phyloP scores from a whole-genome alignment of 2,329 filamentous ascomycete species.

The Penicillium sp. region DNA sequence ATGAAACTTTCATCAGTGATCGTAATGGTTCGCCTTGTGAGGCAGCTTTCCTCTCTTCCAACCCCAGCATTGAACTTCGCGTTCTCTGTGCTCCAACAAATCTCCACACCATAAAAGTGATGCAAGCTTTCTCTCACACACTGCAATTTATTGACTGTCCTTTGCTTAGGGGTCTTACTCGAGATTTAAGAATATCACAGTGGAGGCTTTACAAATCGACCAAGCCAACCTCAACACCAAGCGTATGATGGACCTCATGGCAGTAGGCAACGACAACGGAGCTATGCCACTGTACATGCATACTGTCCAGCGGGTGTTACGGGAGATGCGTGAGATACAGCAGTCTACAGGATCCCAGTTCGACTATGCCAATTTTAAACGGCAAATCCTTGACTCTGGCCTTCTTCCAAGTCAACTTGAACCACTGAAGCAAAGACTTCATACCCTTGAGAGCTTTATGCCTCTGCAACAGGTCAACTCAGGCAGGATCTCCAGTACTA shows the following conservation, averaged over 20 bases:
- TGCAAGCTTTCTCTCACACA: background rate
- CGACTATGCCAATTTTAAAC: conserved; percentile 48
- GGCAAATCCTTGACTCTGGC: conserved; percentile 32
- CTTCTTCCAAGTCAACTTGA: conserved; percentile 51
- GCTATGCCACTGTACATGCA: background rate
- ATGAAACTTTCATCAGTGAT: conserved; percentile 48
- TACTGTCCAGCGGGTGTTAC: conserved; percentile 40
- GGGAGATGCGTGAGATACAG: conserved; percentile 48
- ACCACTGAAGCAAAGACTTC: background rate
- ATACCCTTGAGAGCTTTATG: background rate
- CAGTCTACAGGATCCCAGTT: conserved; percentile 35
- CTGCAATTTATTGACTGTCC: background rate
- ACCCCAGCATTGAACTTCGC: conserved; percentile 46
- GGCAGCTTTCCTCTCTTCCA: conserved; percentile 55
- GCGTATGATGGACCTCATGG: conserved; percentile 44
- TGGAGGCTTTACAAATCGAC: background rate
- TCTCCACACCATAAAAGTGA: background rate
- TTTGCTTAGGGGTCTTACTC: background rate
- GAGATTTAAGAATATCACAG: background rate
- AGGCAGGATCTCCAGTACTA: background rate
- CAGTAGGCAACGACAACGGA: background rate
- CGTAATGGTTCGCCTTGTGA: conserved; percentile 50
- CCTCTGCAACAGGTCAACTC: background rate
- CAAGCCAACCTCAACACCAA: conserved; percentile 34
- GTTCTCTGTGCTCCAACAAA: conserved; percentile 53